Evolutionary conservation across 2,329 filamentous ascomycete species (phyloP).

Genomic region (Mycosphaerelloides madeirae): DNA sequence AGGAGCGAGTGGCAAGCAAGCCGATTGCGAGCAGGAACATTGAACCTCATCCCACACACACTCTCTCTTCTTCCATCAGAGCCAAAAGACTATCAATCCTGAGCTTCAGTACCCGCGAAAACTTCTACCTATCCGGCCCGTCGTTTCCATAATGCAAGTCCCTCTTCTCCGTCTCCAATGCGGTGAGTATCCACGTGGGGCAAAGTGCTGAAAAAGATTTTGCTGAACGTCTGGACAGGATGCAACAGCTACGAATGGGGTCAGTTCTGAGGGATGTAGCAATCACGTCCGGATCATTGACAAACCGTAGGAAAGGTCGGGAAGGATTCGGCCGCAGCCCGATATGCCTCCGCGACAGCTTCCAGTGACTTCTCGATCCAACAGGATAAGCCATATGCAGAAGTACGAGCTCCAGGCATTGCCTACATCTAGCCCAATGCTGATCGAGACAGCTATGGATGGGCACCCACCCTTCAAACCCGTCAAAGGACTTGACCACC

Average conservation of each 20-base stretch:
- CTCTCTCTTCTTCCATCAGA: too few relatives aligned
- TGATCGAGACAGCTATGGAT: constrained; percentile 75
- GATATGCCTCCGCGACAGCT: constrained; percentile 80
- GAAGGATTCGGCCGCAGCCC: constrained; percentile 78
- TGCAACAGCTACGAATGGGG: constrained; percentile 99
- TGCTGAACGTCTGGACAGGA: constrained; percentile 47
- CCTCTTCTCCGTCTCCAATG: constrained; percentile 81
- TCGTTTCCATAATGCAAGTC: constrained; percentile 56
- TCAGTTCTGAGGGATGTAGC: constrained; percentile 32
- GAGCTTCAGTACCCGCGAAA: constrained; percentile 31
- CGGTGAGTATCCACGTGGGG: constrained; percentile 42
- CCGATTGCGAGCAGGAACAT: too few relatives aligned
- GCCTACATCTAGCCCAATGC: constrained; percentile 6
- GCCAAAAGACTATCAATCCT: too few relatives aligned
- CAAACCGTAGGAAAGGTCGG: constrained; percentile 69
- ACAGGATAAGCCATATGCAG: constrained; percentile 86
- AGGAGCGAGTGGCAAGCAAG: too few relatives aligned
- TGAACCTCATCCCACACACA: too few relatives aligned
- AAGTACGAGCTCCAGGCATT: constrained; percentile 54
- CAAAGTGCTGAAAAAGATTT: background rate
- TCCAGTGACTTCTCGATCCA: constrained; percentile 70
- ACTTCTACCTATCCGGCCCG: constrained; percentile 38
- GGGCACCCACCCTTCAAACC: constrained; percentile 95
- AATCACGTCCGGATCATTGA: background rate
- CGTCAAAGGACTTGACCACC: constrained; percentile 81